phyloP scores from a whole-genome alignment of 2,329 filamentous ascomycete species.

The Akanthomyces uredinophilus region DNA sequence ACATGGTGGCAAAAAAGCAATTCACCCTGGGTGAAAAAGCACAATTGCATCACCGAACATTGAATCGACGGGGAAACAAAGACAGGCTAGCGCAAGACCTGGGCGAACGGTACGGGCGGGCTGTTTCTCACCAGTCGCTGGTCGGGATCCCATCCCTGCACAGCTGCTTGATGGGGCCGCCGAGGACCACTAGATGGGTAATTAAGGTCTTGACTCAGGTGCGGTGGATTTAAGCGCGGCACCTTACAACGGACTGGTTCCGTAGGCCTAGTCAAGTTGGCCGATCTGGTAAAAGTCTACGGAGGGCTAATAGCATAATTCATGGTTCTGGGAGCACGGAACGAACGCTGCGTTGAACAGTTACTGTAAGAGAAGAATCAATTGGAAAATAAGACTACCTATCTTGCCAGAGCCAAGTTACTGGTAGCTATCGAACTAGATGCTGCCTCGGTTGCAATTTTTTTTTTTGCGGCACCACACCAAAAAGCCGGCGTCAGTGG shows the following conservation, averaged over 20 bases:
- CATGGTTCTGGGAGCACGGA: too few species aligned
- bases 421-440: neutral
- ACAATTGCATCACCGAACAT: neutral
- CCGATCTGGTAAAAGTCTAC: too few species aligned
- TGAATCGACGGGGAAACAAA: neutral
- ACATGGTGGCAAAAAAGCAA: neutral
- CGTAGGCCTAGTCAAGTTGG: neutral
- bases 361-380: too few species aligned
- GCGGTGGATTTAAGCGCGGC: conserved; percentile 4
- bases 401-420: too few species aligned
- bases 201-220: neutral
- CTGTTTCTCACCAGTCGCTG: neutral
- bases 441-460: neutral
- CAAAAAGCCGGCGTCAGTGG: neutral
- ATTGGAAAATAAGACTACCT: too few species aligned
- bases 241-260: neutral
- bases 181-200: neutral
- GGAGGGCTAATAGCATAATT: too few species aligned
- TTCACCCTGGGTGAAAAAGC: neutral
- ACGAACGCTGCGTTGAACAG: too few species aligned
- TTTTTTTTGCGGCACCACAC: neutral
- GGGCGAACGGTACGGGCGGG: neutral
- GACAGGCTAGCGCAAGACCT: neutral
- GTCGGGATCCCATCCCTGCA: neutral
- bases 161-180: conserved; percentile 9